Evolutionary conservation across 345 rosid genomes (phyloP).

Genomic region (Rhodamnia rubescens): DNA sequence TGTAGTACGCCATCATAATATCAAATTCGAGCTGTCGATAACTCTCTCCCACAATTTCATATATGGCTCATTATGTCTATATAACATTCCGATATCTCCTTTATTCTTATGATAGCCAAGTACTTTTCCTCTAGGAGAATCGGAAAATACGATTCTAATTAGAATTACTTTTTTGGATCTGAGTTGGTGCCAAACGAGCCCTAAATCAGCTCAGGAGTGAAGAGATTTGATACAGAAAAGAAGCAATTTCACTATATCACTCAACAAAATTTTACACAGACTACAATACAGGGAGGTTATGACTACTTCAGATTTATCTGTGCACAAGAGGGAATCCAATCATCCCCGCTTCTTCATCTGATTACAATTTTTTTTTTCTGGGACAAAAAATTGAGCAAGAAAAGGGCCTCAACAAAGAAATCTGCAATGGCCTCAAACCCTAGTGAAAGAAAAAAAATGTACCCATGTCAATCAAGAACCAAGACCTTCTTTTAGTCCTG

Average conservation of each 20-base stretch:
- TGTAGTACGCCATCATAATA: too few species aligned
- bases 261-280: conserved; percentile 1
- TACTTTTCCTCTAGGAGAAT: too few species aligned
- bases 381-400: conserved; percentile 12
- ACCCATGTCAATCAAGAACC: background rate
- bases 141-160: too few species aligned
- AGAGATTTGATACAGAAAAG: background rate
- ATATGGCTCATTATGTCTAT: too few species aligned
- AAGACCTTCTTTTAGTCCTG: background rate
- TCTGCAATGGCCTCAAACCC: conserved; percentile 6
- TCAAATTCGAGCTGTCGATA: too few species aligned
- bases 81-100: too few species aligned
- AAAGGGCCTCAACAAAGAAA: background rate
- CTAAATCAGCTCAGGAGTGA: too few species aligned
- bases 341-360: conserved; percentile 6
- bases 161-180: too few species aligned
- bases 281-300: background rate
- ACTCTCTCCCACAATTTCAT: too few species aligned
- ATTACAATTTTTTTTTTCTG: background rate
- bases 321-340: conserved; percentile 5
- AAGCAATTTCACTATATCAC: background rate
- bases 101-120: too few species aligned
- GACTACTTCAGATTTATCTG: background rate
- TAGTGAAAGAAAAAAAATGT: background rate
- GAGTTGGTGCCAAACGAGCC: too few species aligned